A percentile compares a stretch with the other conserved stretches of the same genome.
Evolutionary conservation across 2,329 filamentous ascomycete genomes (phyloP).

Genomic region (Tolypocladium inflatum): DNA sequence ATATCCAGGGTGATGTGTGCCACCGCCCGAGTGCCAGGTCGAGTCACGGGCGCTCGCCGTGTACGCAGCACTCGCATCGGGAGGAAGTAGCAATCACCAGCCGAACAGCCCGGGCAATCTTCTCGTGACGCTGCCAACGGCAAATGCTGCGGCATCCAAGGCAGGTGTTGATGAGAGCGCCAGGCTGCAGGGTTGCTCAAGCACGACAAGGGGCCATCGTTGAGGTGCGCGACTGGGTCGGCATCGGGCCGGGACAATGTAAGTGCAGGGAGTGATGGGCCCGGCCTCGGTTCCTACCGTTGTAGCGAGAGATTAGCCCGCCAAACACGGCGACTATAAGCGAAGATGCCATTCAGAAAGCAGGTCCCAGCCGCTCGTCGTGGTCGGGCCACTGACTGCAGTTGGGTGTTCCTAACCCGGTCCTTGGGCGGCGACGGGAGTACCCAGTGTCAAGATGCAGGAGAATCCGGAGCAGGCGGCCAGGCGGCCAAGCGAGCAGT

Average conservation of each 20-base stretch:
- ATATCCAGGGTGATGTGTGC: background rate
- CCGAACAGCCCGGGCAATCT: background rate
- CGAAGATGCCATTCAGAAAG: background rate
- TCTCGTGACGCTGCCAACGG: background rate
- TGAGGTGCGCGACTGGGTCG: background rate
- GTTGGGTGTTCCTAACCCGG: background rate
- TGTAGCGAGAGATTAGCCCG: background rate
- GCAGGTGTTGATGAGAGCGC: background rate
- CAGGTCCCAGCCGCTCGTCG: background rate
- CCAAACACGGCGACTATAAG: background rate
- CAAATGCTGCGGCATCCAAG: background rate
- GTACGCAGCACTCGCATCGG: background rate
- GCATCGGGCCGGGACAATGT: background rate
- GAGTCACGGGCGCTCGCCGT: background rate
- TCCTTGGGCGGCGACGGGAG: background rate
- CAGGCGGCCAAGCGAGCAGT: background rate
- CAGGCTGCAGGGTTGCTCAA: background rate
- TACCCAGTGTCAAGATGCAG: background rate
- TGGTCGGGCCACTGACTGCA: background rate
- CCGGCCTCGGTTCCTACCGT: background rate
- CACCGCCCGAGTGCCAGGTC: background rate
- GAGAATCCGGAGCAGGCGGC: no score
- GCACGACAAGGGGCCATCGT: background rate
- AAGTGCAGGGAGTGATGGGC: background rate
- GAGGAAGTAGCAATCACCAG: background rate